Conservation (phyloP, 2,329 filamentous ascomycete species). For the Rutstroemia sp. region DNA sequence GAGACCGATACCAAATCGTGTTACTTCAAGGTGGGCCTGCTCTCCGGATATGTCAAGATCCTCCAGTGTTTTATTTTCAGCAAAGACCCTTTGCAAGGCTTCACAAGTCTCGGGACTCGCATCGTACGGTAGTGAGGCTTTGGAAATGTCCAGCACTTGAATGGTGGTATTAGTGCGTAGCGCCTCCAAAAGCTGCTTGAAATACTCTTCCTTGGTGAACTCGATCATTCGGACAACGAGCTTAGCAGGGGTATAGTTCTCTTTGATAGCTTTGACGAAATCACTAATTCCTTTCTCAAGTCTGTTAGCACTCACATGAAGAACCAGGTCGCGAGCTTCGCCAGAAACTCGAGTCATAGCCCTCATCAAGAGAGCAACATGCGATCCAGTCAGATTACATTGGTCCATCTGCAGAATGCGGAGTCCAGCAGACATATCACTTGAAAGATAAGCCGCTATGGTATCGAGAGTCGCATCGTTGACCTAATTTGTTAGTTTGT, state of each 20-base stretch:
- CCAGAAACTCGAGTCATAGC: conserved; percentile 48
- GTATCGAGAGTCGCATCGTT: conserved; percentile 59
- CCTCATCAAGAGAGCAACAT: conserved; percentile 57
- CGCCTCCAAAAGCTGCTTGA: conserved; percentile 54
- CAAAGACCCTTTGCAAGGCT: conserved; percentile 55
- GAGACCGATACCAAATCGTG: conserved; percentile 60
- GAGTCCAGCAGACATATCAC: conserved; percentile 51
- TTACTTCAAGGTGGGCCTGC: conserved; percentile 62
- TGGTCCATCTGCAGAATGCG: conserved; percentile 58
- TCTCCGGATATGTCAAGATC: conserved; percentile 66
- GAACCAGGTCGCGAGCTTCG: conserved; percentile 49
- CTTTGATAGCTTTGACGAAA: conserved; percentile 43
- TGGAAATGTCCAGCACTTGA: conserved; percentile 59
- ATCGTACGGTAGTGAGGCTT: conserved; percentile 61
- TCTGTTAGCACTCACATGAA: conserved; percentile 54
- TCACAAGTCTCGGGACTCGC: conserved; percentile 60
- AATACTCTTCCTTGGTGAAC: conserved; percentile 38
- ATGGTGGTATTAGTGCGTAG: conserved; percentile 56
- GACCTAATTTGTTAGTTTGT: conserved; percentile 30
- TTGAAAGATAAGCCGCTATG: conserved; percentile 55
- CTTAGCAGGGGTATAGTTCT: conserved; percentile 50
- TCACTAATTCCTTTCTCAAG: conserved; percentile 43
- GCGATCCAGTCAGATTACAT: conserved; percentile 56
- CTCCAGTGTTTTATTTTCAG: conserved; percentile 57
- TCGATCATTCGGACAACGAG: conserved; percentile 62